These are phyloP conservation scores for Multifurca ochricompacta DNA, from an alignment of 768 basidiomycete genomes.

Conservation along the genomic window DNA sequence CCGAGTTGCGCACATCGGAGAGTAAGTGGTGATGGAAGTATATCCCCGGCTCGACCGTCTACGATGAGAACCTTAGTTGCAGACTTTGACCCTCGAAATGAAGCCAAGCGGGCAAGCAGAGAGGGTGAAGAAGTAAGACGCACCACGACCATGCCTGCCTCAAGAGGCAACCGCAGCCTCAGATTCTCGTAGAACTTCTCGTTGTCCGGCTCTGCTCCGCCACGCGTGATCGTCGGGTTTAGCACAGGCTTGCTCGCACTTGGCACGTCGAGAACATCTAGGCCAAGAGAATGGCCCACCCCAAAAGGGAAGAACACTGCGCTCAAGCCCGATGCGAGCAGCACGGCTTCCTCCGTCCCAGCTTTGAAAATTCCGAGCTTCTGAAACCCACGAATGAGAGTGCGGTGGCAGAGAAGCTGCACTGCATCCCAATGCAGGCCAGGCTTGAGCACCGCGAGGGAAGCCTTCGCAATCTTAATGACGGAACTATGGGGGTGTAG, in stretches of 20 bases:
- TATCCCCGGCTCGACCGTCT: slow-evolving; percentile 89
- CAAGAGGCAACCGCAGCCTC: slow-evolving; percentile 65
- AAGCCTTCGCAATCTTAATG: slow-evolving; percentile 37
- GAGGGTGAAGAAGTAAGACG: slow-evolving; percentile 27
- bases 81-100: not conserved
- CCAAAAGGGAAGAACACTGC: slow-evolving; percentile 95
- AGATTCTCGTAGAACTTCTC: slow-evolving; percentile 73
- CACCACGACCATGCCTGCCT: slow-evolving; percentile 80
- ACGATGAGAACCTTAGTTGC: slow-evolving; percentile 3
- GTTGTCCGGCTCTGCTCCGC: slow-evolving; percentile 31
- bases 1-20: slow-evolving; percentile 52
- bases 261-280: slow-evolving; percentile 93
- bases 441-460: slow-evolving; percentile 61
- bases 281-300: slow-evolving; percentile 80
- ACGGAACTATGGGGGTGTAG: not conserved
- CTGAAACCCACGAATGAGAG: slow-evolving; percentile 77
- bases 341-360: slow-evolving; percentile 55
- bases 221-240: slow-evolving; percentile 41
- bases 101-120: not conserved
- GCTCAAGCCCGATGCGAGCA: slow-evolving; percentile 69
- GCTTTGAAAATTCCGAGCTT: slow-evolving; percentile 77
- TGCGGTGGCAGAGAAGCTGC: slow-evolving; percentile 75
- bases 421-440: slow-evolving; percentile 88
- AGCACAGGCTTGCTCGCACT: slow-evolving; percentile 65
- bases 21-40: slow-evolving; percentile 81